Evolutionary conservation across 2,329 filamentous ascomycete genomes (phyloP).

Genomic region (Botryotinia calthae): DNA sequence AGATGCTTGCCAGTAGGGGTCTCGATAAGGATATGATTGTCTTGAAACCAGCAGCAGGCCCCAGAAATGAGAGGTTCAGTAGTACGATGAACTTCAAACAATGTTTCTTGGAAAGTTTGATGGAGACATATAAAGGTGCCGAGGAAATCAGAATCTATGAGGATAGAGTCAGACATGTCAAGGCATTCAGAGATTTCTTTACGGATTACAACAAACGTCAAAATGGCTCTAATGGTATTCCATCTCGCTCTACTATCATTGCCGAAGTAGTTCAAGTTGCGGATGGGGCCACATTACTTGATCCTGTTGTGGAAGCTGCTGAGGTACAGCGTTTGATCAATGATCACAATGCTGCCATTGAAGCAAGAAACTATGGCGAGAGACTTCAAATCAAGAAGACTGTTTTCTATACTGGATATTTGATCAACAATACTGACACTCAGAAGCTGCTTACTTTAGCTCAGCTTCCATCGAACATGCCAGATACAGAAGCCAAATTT

Average conservation of each 20-base stretch:
- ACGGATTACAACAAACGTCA: slow-evolving; percentile 67
- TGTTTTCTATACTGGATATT: slow-evolving; percentile 89
- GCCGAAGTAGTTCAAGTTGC: slow-evolving; percentile 85
- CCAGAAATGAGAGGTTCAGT: slow-evolving; percentile 71
- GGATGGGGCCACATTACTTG: slow-evolving; percentile 69
- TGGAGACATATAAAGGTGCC: slow-evolving; percentile 81
- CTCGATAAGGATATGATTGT: slow-evolving; percentile 86
- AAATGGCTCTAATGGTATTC: slow-evolving; percentile 47
- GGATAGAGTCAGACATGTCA: slow-evolving; percentile 65
- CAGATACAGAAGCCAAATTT: slow-evolving; percentile 70
- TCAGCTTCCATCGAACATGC: slow-evolving; percentile 57
- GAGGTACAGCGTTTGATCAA: slow-evolving; percentile 90
- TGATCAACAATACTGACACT: slow-evolving; percentile 70
- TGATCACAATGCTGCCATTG: slow-evolving; percentile 68
- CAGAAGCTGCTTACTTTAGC: slow-evolving; percentile 70
- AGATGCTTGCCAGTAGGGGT: slow-evolving; percentile 73
- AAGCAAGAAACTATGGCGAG: slow-evolving; percentile 42
- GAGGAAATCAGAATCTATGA: slow-evolving; percentile 79
- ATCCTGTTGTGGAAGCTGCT: slow-evolving; percentile 75
- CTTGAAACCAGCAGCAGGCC: slow-evolving; percentile 81
- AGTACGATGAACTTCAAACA: slow-evolving; percentile 95
- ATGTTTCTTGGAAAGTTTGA: slow-evolving; percentile 71
- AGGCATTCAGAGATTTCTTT: slow-evolving; percentile 83
- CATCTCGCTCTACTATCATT: slow-evolving; percentile 61
- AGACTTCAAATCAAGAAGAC: slow-evolving; percentile 76